Base-by-base conservation (phyloP, 495 filamentous ascomycete genomes). In the Xylaria telfairii region DNA sequence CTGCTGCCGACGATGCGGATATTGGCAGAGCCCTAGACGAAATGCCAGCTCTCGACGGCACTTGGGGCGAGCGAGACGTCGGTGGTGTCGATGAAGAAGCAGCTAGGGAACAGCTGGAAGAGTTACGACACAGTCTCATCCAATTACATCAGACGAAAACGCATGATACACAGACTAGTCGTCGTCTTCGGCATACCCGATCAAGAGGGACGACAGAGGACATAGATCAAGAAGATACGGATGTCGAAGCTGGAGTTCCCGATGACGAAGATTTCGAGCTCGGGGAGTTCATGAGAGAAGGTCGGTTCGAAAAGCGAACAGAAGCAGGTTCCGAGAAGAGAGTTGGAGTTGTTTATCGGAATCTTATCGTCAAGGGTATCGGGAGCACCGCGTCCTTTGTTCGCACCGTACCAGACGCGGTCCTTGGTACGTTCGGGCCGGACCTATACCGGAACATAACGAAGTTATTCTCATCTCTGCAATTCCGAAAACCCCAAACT, bases 361-460 rank as follows among this genome's bases (percentile, higher is more conserved):
- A 92, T 75, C 83, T 95, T 44, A 92, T 87, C 0, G 93, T 95
- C 44, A 90, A 92, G 78, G 93, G 92, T 47, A 82, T 91, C 10
- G 87, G 89, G 65, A 88, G 88, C 10, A 89, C 88, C 2, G 84
- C 91, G 0, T 87, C 86, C 1, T 92, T 92, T 71, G 92, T 92
- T 21, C 88, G 89, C 21, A 93, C 92, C 0, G 82, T 96, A 0
- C 93, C 92, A 3, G 86, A 93, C 73, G 93, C 93, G 6, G 86
- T 96, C 62, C 66, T 93, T n/a, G 91, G 92, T 5, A 94, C 92
- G 0, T 95, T 96, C 78, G 93, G 93, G 0, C 93, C 92, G 0
- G 93, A 96, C 81, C 77, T 95, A 15, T 96, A 94, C 73, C 84
- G 83, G 19, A 81, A 92, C n/a, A 70, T 95, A 30, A 86, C 87